A percentile compares a stretch with the other conserved stretches of the same genome.
Conservation (phyloP, 768 basidiomycete genomes). For the Xanthoconium stramineum region DNA sequence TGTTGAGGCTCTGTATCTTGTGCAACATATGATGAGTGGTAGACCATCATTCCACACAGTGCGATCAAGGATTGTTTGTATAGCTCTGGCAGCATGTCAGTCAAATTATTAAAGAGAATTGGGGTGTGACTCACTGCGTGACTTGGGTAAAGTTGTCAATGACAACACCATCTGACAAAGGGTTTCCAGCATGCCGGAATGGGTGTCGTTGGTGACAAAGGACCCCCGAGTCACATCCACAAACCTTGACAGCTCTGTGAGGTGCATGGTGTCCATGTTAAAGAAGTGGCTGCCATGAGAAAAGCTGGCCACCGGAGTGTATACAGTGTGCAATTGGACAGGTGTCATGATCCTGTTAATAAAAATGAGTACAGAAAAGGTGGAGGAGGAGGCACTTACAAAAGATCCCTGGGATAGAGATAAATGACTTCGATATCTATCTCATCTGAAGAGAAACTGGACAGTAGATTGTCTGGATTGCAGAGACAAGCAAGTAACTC, state of each 20-base stretch:
- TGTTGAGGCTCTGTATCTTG: too few relatives aligned
- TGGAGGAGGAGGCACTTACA: too few relatives aligned
- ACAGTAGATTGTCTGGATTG: too few relatives aligned
- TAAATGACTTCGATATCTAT: too few relatives aligned
- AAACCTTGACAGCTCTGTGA: not conserved
- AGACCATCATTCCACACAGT: not conserved
- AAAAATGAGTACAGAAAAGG: too few relatives aligned
- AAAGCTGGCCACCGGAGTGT: constrained; percentile 1
- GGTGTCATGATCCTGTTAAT: constrained; percentile 6
- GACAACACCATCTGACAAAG: not conserved
- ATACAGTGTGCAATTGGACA: not conserved
- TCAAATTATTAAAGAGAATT: not conserved
- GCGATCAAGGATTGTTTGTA: not conserved
- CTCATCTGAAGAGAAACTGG: too few relatives aligned
- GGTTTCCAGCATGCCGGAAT: not conserved
- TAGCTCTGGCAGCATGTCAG: not conserved
- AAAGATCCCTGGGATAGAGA: too few relatives aligned
- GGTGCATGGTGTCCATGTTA: constrained; percentile 5
- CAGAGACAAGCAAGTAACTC: too few relatives aligned
- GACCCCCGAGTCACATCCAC: not conserved
- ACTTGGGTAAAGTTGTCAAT: not conserved
- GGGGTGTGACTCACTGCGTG: not conserved
- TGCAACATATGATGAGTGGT: not conserved
- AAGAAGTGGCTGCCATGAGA: constrained; percentile 4
- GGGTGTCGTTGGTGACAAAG: not conserved